phyloP scores from a whole-genome alignment of 306 rosid genomes.

The Cyclanthera cordifolia region DNA sequence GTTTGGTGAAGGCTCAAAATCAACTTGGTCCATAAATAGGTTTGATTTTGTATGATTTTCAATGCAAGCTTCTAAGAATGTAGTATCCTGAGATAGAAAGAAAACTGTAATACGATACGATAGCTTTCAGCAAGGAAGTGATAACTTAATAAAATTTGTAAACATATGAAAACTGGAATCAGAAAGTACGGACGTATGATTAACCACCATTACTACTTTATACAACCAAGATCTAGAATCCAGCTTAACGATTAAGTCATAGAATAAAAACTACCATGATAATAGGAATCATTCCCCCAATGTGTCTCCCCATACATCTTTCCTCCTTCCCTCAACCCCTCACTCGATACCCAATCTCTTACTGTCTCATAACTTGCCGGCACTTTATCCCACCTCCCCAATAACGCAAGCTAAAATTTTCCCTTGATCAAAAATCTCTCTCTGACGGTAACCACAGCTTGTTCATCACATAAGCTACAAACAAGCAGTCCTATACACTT shows the following conservation, averaged over 20 bases:
- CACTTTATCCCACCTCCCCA: neutral
- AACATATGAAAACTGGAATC: neutral
- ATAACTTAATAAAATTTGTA: neutral
- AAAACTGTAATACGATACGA: slow-evolving; percentile 1
- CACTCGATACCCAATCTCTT: too few relatives aligned
- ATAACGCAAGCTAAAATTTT: neutral
- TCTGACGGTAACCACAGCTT: neutral
- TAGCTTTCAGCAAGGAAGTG: slow-evolving; percentile 1
- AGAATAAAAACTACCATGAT: neutral
- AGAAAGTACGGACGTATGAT: neutral
- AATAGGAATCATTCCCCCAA: too few relatives aligned
- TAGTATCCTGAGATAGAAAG: slow-evolving; percentile 59
- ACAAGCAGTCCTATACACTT: neutral
- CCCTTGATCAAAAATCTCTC: neutral
- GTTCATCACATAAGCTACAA: neutral
- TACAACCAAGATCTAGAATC: slow-evolving; percentile 1
- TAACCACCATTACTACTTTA: neutral
- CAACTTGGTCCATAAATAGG: slow-evolving; percentile 98
- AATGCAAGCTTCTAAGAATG: slow-evolving; percentile 93
- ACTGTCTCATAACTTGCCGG: neutral
- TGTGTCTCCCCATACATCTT: too few relatives aligned
- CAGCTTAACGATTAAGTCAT: neutral
- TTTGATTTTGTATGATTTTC: slow-evolving; percentile 95
- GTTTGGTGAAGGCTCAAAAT: slow-evolving; percentile 78
- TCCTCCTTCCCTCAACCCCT: too few relatives aligned